Percentiles rank a stretch among this genome's conserved stretches.
Evolutionary conservation across 2,329 filamentous ascomycete genomes (phyloP).

Genomic region (Colletotrichum lini): DNA sequence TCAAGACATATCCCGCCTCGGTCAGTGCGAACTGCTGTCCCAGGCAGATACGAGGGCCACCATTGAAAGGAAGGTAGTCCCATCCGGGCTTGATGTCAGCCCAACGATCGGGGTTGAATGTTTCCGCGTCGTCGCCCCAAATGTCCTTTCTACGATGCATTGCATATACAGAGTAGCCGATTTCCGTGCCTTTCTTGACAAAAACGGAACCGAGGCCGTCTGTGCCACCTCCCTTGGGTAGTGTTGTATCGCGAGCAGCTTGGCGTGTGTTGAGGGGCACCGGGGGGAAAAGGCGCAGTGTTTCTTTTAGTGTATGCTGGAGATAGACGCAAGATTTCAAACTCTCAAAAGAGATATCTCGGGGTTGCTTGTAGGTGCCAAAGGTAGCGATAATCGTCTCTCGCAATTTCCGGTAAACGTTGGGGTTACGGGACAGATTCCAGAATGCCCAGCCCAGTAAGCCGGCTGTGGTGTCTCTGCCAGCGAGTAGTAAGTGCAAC

Average conservation of each 20-base stretch:
- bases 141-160: constrained; percentile 56
- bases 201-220: constrained; percentile 63
- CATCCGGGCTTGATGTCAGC: constrained; percentile 55
- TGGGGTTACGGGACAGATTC: constrained; percentile 37
- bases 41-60: constrained; percentile 60
- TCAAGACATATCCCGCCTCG: constrained; percentile 50
- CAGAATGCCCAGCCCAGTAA: constrained; percentile 60
- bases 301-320: constrained; percentile 50
- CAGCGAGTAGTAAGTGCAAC: constrained; percentile 60
- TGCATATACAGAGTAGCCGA: constrained; percentile 59
- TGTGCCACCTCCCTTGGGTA: constrained; percentile 66
- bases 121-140: constrained; percentile 55
- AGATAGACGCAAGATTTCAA: too few relatives aligned
- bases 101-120: constrained; percentile 59
- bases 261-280: constrained; percentile 63
- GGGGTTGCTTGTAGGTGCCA: constrained; percentile 54
- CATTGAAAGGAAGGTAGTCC: constrained; percentile 64
- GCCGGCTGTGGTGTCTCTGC: constrained; percentile 62
- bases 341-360: constrained; percentile 40
- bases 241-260: constrained; percentile 57
- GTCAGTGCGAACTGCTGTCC: constrained; percentile 52
- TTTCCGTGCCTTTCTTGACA: constrained; percentile 60
- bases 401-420: constrained; percentile 56
- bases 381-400: constrained; percentile 47
- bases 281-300: constrained; percentile 64